Evolutionary conservation across 148 eudicot genomes (phyloP).

Genomic region (Polygonum maritimum): DNA sequence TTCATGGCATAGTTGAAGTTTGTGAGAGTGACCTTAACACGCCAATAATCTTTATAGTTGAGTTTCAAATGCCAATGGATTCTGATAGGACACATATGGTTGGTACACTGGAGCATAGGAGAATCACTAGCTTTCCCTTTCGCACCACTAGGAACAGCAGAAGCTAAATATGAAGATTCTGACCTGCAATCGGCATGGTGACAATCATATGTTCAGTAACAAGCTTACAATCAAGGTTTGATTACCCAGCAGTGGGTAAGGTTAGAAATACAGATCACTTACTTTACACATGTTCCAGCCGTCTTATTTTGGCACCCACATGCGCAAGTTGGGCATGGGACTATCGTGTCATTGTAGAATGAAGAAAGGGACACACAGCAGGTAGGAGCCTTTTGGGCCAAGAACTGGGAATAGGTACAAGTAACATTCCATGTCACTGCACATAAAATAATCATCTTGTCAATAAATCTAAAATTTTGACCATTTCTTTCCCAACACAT

Average conservation of each 20-base stretch:
- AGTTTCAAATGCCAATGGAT: constrained; percentile 90
- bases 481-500: background rate
- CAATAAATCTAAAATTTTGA: background rate
- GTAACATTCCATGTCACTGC: constrained; percentile 77
- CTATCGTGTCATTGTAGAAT: constrained; percentile 53
- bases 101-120: constrained; percentile 52
- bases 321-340: constrained; percentile 55
- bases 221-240: background rate
- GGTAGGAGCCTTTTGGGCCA: constrained; percentile 48
- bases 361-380: constrained; percentile 60
- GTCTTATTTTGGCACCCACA: constrained; percentile 52
- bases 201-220: background rate
- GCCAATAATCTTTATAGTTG: constrained; percentile 85
- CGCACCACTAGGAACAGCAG: background rate
- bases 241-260: background rate
- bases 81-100: constrained; percentile 85
- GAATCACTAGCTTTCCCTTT: background rate
- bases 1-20: constrained; percentile 78
- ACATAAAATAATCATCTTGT: background rate
- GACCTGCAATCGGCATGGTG: constrained; percentile 21
- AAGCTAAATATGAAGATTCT: constrained; percentile 11
- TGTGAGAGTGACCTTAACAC: constrained; percentile 66
- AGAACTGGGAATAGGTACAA: constrained; percentile 53
- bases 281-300: constrained; percentile 51
- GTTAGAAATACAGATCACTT: constrained; percentile 15